phyloP scores from a whole-genome alignment of 768 basidiomycete species.

The Cystobasidium onofrii region DNA sequence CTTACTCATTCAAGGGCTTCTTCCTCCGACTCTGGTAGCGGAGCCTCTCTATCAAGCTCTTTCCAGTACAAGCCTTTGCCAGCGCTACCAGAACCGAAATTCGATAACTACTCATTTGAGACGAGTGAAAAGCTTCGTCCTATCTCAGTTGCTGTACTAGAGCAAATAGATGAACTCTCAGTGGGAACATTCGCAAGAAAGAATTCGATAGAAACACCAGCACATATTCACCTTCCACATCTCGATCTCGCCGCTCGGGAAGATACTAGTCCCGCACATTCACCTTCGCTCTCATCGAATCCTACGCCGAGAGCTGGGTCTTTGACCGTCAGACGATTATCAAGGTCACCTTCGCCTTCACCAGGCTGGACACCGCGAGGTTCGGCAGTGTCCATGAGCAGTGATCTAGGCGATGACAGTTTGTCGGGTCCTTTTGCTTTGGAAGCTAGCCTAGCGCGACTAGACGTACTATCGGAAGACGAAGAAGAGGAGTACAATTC shows the following conservation, averaged over 20 bases:
- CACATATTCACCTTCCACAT: conserved; percentile 7
- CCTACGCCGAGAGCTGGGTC: background rate
- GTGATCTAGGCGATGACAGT: conserved; percentile 15
- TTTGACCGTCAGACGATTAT: background rate
- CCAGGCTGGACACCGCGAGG: conserved; percentile 9
- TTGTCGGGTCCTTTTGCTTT: conserved; percentile 14
- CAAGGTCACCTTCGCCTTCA: background rate
- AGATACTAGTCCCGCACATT: background rate
- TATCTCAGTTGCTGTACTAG: conserved; percentile 2
- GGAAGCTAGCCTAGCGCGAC: conserved; percentile 6
- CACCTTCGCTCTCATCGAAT: background rate
- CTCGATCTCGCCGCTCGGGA: conserved; percentile 14
- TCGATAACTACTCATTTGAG: background rate
- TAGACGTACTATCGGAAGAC: background rate
- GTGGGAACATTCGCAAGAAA: background rate
- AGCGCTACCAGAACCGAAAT: background rate
- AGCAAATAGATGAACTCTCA: conserved; percentile 12
- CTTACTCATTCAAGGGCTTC: conserved; percentile 29
- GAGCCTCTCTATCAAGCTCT: conserved; percentile 1
- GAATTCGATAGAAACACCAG: background rate
- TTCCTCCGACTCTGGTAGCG: conserved; percentile 20
- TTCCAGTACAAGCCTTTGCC: conserved; percentile 6
- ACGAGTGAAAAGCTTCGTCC: background rate
- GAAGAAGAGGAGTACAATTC: background rate
- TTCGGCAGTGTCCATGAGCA: background rate